A percentile compares a stretch with the other conserved stretches of the same genome.
These are phyloP conservation scores for Spizellomyces sp. DNA, from an alignment of 192 early-diverging fungal species.

Conservation along the genomic window DNA sequence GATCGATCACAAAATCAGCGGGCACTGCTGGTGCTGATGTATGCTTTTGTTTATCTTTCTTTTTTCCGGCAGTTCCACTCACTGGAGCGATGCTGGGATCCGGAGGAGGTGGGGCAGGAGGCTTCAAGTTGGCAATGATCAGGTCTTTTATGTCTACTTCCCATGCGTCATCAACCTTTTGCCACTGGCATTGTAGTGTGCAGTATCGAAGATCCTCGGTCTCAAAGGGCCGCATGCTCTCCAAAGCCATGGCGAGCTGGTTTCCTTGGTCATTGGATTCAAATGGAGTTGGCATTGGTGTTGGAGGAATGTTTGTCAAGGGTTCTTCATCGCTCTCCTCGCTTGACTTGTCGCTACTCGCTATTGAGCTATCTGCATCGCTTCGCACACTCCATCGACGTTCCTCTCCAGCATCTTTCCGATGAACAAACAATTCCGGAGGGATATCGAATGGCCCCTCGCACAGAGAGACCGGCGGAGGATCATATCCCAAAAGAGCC, in stretches of 20 bases:
- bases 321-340: not conserved
- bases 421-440: conserved; percentile 13
- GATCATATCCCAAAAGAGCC: conserved; percentile 43
- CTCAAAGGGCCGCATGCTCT: conserved; percentile 8
- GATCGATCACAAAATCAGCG: conserved; percentile 48
- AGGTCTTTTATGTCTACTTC: not conserved
- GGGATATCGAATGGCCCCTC: conserved; percentile 29
- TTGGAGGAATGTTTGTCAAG: not conserved
- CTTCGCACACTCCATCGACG: too few relatives aligned
- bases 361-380: not conserved
- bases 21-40: conserved; percentile 26
- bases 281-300: not conserved
- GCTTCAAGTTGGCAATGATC: conserved; percentile 12
- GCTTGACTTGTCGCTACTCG: not conserved
- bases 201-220: conserved; percentile 14
- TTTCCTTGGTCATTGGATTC: not conserved
- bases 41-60: conserved; percentile 34
- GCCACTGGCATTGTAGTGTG: conserved; percentile 14
- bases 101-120: not conserved
- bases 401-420: too few relatives aligned
- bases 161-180: not conserved
- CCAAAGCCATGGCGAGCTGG: conserved; percentile 2
- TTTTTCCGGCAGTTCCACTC: conserved; percentile 15
- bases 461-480: conserved; percentile 23
- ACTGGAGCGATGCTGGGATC: conserved; percentile 11